Conservation (phyloP, 345 rosid genomes). For the Brassica napus region Da-Ae NC_063452.1:27674501-27675000, state of each 20-base stretch:
- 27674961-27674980: conserved; percentile 36
- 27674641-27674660: conserved; percentile 14
- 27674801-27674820: conserved; percentile 88
- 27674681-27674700: neutral
- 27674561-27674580: neutral
- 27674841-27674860: conserved; percentile 88
- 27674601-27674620: neutral
- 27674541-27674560: neutral
- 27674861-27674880: conserved; percentile 87
- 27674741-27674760: conserved; percentile 37
- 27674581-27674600: neutral
- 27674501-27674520: neutral
- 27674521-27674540: neutral
- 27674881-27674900: conserved; percentile 86
- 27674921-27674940: conserved; percentile 87
- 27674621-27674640: conserved; percentile 5
- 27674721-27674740: conserved; percentile 37
- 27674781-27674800: neutral
- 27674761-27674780: conserved; percentile 83
- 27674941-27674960: conserved; percentile 98
- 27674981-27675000: no score
- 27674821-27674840: conserved; percentile 87
- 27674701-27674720: neutral
- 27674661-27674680: conserved; percentile 10
- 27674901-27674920: conserved; percentile 97